Evolutionary conservation across 2,329 filamentous ascomycete genomes (phyloP).

Genomic region (Epichloe sibirici): DNA sequence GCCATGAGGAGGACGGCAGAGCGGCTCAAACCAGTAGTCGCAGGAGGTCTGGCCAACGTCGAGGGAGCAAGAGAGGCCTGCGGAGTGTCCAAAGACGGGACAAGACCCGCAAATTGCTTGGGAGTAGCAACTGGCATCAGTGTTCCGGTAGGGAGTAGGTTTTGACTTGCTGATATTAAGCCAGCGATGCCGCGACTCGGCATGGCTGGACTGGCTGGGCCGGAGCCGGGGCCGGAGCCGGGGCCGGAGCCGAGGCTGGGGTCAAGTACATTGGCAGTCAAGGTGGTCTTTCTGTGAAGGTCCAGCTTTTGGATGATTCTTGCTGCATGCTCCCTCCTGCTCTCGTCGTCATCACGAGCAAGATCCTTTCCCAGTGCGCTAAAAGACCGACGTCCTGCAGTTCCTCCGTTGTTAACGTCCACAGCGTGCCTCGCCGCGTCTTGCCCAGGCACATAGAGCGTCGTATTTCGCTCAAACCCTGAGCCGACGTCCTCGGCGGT

Average conservation of each 20-base stretch:
- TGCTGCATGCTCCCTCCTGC: constrained; percentile 66
- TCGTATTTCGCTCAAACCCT: constrained; percentile 46
- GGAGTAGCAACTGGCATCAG: constrained; percentile 17
- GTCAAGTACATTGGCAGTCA: constrained; percentile 31
- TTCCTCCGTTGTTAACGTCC: constrained; percentile 43
- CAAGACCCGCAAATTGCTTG: constrained; percentile 17
- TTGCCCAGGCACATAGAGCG: constrained; percentile 48
- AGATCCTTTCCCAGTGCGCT: constrained; percentile 37
- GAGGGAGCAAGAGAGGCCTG: constrained; percentile 62
- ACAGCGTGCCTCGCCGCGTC: constrained; percentile 57
- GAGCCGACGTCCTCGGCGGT: constrained; percentile 33
- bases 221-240: too few species aligned
- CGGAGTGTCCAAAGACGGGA: constrained; percentile 31
- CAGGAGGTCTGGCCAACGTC: constrained; percentile 72
- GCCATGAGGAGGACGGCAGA: constrained; percentile 70
- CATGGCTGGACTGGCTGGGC: constrained; percentile 22
- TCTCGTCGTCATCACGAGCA: constrained; percentile 58
- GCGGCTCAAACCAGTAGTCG: constrained; percentile 75
- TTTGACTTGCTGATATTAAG: constrained; percentile 76
- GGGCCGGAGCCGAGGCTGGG: constrained; percentile 16
- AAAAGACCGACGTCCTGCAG: constrained; percentile 40
- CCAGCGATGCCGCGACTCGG: constrained; percentile 61
- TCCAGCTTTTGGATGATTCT: constrained; percentile 90
- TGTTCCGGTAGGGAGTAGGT: constrained; percentile 46
- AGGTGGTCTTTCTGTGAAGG: constrained; percentile 67